Evolutionary conservation across 208 protist species (phyloP), one percentile per base, ranked within the genome.

Genomic region (Trypanosoma platydactyli): DNA sequence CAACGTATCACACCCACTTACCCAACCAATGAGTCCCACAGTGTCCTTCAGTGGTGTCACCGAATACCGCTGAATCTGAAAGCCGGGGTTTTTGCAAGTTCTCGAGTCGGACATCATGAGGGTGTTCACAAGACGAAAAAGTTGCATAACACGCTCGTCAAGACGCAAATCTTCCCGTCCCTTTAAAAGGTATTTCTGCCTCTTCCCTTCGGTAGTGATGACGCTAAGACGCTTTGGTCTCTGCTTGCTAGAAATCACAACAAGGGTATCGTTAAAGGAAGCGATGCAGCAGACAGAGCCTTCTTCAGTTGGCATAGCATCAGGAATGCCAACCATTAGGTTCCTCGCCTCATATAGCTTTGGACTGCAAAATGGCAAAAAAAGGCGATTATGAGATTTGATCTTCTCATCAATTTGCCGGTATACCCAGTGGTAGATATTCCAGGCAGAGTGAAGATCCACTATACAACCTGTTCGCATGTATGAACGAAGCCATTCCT

Each of bases 121-220:
- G 13, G 97, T 99, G 83, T 99, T 99, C 18, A 99, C 97, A 5
- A 99, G 86, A 3, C 96, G 95, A 84, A 99, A 99, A 41, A 99
- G 91, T 88, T 99, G 98, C 99, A 99, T 99, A 20, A 99, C 99
- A 33, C 99, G 87, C 86, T 99, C 99, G 77, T 99, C 99, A 82
- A 99, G 94, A 18, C 98, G 84, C 22, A 98, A 77, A 76, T 98
- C 97, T 79, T 99, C 98, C 45, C 96, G 90, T 29, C 98, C 99
- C 73, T 99, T 99, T 11, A 99, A 85, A 38, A 99, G 83, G 82
- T 98, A 99, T 57, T 92, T 84, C 78, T 99, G 99, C n/a, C 81
- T 84, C 12, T 80, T 59, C 5, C 98, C 98, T 77, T 99, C 96
- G n/a, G 64, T 80, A 33, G 97, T 98, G 40, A 89, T 77, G 12